phyloP scores from a whole-genome alignment of 2,329 filamentous ascomycete genomes.

The Neopestalotiopsis rosae region DNA sequence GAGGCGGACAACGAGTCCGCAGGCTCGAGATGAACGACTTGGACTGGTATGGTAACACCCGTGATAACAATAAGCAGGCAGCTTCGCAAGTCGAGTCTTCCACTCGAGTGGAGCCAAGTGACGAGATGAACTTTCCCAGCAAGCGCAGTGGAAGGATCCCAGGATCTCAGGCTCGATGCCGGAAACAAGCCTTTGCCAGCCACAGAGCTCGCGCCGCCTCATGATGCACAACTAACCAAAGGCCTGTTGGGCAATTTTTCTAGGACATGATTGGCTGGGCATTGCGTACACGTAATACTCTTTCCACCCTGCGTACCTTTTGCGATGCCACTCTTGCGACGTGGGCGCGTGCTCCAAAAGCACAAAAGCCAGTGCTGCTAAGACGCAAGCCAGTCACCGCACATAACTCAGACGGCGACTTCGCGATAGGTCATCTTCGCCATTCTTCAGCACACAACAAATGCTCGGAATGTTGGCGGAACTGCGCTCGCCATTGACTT shows the following conservation, averaged over 20 bases:
- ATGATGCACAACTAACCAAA: constrained; percentile 2
- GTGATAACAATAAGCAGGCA: constrained; percentile 20
- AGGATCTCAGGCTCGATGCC: constrained; percentile 19
- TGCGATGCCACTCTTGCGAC: neutral
- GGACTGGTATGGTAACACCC: constrained; percentile 76
- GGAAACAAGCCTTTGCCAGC: neutral
- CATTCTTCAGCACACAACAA: neutral
- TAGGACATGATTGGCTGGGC: constrained; percentile 7
- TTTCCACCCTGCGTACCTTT: neutral
- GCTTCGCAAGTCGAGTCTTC: constrained; percentile 17
- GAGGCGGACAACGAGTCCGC: constrained; percentile 79
- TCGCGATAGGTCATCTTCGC: neutral
- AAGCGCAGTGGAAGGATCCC: constrained; percentile 25
- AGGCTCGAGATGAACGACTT: constrained; percentile 96
- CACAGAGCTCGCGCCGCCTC: neutral
- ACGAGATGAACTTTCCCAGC: constrained; percentile 23
- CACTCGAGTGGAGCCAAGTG: constrained; percentile 20
- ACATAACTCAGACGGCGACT: neutral
- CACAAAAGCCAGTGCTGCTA: neutral
- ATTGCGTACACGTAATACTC: neutral
- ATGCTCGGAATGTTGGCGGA: neutral
- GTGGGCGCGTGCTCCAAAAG: neutral
- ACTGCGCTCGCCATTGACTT: neutral
- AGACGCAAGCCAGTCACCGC: neutral
- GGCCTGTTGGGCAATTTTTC: neutral